Conservation (phyloP, 2,329 filamentous ascomycete genomes). For the Alternaria triticina region DNA sequence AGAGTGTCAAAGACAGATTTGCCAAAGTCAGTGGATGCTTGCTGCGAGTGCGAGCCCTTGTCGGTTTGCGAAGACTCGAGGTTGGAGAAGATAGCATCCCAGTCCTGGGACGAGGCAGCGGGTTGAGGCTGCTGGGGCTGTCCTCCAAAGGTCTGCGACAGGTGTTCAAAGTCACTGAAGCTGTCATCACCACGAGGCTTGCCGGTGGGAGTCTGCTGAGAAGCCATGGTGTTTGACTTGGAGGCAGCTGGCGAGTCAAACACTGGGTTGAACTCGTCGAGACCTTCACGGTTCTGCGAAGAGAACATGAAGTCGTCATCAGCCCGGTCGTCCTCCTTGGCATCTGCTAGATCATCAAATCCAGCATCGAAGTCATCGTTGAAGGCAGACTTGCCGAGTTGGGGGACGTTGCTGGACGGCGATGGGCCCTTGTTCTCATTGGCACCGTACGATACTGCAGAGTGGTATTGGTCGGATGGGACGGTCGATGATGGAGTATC, state of each 20-base stretch:
- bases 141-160: constrained; percentile 51
- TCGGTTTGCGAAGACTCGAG: constrained; percentile 63
- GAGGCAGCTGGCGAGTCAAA: constrained; percentile 71
- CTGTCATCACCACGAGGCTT: constrained; percentile 51
- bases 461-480: constrained; percentile 52
- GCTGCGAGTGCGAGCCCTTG: constrained; percentile 39
- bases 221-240: constrained; percentile 56
- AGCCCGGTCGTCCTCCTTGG: constrained; percentile 73
- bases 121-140: constrained; percentile 49
- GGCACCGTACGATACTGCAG: constrained; percentile 47
- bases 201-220: constrained; percentile 50
- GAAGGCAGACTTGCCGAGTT: constrained; percentile 62
- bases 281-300: constrained; percentile 63
- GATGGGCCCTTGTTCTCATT: constrained; percentile 40
- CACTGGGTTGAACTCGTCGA: constrained; percentile 81
- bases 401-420: constrained; percentile 38
- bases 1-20: constrained; percentile 47
- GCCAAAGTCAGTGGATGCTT: constrained; percentile 43
- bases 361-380: constrained; percentile 78
- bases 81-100: constrained; percentile 92
- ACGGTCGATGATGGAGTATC: constrained; percentile 50
- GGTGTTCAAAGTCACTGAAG: constrained; percentile 58
- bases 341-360: constrained; percentile 83
- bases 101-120: constrained; percentile 69
- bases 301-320: constrained; percentile 84